Evolutionary conservation across 2,329 filamentous ascomycete genomes (phyloP), one percentile per base, ranked within the genome.

Genomic region (Podosphaera leucotricha): DNA sequence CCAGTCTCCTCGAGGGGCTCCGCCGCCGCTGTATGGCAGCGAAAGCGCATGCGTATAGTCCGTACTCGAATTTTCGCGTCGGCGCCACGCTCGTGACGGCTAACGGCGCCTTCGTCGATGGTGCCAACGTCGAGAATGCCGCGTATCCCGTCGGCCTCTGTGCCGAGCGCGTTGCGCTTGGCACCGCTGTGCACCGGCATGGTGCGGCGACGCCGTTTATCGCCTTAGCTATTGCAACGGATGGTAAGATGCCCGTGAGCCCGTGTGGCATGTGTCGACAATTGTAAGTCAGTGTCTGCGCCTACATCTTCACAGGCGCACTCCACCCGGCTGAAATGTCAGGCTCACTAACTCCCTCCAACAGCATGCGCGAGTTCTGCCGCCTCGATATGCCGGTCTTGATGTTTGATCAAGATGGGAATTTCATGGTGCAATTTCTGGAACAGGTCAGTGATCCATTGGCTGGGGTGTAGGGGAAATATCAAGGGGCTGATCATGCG

Each of bases 221-320:
- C 55, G 87, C 86, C 18, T 62, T 98, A 19, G 87, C 81, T 15
- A 85, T 98, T 3, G 72, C 81, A 5, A 24, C 22, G 4, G 22
- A 24, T 24, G 22, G 81, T 37, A 62, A 61, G 26, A 72, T 74
- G 24, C 74, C 76, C 3, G 71, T 71, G 41, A 77, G 77, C 49
- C 90, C 90, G 0, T 98, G 90, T 59, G 90, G 90, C 45, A 94
- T 93, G 85, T 95, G 87, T 60, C 70, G 87, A 54, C 87, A 94
- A 60, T 92, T 87, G 79, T 84, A 58, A 64, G 73, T 30, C n/a
- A 16, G 16, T 44, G 37, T 11, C 37, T 18, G 11, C 3, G 13
- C 19, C 22, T 20, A 16, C 19, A n/a, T 15, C 38, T n/a, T 15
- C 2, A 11, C 6, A 4, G 22, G 38, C 10, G 6, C 18, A 18